Evolutionary conservation across 2,329 filamentous ascomycete genomes (phyloP).

Genomic region (Aspergillus piperis): DNA sequence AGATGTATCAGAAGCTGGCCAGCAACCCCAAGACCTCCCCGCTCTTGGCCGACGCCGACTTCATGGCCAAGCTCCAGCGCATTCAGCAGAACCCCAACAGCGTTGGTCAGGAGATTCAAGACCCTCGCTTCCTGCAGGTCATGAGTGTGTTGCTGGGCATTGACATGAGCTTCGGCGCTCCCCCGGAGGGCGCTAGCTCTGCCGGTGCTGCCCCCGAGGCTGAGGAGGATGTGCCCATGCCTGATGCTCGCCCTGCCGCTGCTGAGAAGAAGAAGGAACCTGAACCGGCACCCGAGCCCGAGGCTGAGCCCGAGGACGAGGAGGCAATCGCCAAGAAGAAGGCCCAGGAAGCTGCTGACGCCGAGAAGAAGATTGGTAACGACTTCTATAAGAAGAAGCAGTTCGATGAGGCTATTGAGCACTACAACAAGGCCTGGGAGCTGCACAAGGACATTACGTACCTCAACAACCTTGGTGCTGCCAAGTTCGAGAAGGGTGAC

Average conservation of each 20-base stretch:
- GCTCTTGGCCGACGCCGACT: constrained; percentile 76
- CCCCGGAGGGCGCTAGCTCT: constrained; percentile 49
- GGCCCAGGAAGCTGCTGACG: constrained; percentile 89
- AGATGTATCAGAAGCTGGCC: constrained; percentile 85
- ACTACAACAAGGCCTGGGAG: constrained; percentile 96
- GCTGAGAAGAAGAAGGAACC: constrained; percentile 57
- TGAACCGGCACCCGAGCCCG: constrained; percentile 58
- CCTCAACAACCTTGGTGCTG: constrained; percentile 92
- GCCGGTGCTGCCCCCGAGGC: constrained; percentile 49
- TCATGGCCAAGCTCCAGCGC: constrained; percentile 86
- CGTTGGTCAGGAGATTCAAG: constrained; percentile 77
- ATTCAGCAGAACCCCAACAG: constrained; percentile 79
- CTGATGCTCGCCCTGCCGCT: constrained; percentile 61
- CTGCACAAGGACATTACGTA: constrained; percentile 95
- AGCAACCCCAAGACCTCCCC: constrained; percentile 88
- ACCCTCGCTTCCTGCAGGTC: constrained; percentile 90
- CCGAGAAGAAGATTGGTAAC: constrained; percentile 91
- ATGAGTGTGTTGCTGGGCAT: constrained; percentile 92
- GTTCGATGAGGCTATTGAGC: constrained; percentile 89
- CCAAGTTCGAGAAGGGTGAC: constrained; percentile 94
- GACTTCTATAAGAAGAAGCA: constrained; percentile 98
- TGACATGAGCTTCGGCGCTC: constrained; percentile 74
- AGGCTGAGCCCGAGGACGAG: constrained; percentile 72
- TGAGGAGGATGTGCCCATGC: constrained; percentile 77
- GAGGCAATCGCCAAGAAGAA: constrained; percentile 81